Base-by-base conservation (phyloP, 306 rosid species). In the Cucumis cinereus region DNA sequence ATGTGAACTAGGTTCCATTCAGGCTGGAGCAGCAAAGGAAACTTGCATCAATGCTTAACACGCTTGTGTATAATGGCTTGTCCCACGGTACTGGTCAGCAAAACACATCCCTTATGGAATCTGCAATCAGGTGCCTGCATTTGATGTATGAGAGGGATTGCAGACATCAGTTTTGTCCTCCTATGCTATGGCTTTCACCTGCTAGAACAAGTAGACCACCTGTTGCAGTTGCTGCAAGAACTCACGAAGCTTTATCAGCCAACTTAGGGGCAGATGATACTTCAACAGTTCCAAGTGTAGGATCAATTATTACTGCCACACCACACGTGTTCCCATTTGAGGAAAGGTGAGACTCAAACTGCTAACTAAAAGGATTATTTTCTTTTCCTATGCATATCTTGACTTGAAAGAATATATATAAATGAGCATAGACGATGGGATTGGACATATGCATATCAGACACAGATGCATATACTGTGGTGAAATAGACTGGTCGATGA, bases 141-240 rank as follows among this genome's bases (percentile, higher is more conserved):
- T 83, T 91, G 86, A 83, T 91, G 89, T 94, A 94, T 83, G 98
- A 94, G 85, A 85, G 98, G 88, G 96, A 94, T 83, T 94, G 98
- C 86, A 89, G 98, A 80, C 98, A 94, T 81, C 88, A 79, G 77
- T 94, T 94, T 84, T 94, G 98, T 73, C 94, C 98, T 74, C 88
- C 91, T 49, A 85, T 74, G 58, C 86, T 94, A 85, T 91, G 98
- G 98, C 93, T 94, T 84, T 89, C 97, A 73, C 98, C 98, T 45
- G 97, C 91, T 83, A 84, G 85, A 80, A 91, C 89, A 86, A 90
- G 84, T 67, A 92, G 96, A 60, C 96, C 91, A 58, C 91, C 98
- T 62, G 82, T 90, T 82, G 92, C 96, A 1, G 85, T 90, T 78
- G 97, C 97, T 77, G 96, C 97, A 72, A 87, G 97, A 86, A 94